A percentile compares a stretch with the other conserved stretches of the same genome.
These are phyloP conservation scores for Candida tammaniensis DNA, from an alignment of 805 yeast species.

Conservation along the genomic window DNA sequence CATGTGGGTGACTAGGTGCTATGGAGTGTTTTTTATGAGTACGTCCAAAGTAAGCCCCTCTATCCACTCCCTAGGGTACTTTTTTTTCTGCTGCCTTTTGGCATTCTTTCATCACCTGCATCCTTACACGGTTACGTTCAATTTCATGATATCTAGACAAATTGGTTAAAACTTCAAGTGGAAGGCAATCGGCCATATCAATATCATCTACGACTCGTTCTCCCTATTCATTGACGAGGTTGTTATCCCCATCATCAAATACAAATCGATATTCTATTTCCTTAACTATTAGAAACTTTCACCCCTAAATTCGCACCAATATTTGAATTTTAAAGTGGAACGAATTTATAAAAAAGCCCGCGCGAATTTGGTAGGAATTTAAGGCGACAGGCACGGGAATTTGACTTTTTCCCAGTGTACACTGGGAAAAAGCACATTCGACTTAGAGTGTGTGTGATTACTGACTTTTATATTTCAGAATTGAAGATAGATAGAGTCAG, in stretches of 20 bases:
- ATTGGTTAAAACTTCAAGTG: conserved; percentile 5
- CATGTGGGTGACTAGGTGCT: too few species aligned
- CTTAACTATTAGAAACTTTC: conserved; percentile 2
- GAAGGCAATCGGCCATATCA: conserved; percentile 8
- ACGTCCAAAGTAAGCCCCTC: too few species aligned
- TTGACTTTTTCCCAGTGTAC: conserved; percentile 2
- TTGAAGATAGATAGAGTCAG: conserved; percentile 3
- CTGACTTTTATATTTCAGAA: conserved; percentile 2
- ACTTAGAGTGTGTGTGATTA: conserved; percentile 1
- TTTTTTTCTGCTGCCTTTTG: conserved; percentile 1
- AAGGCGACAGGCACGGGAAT: conserved; percentile 1
- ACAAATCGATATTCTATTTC: conserved; percentile 5
- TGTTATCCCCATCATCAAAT: conserved; percentile 6
- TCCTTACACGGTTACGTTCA: conserved; percentile 2
- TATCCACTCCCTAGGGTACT: too few species aligned
- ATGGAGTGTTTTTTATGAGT: too few species aligned
- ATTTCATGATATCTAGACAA: conserved; percentile 5
- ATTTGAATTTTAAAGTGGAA: conserved; percentile 1
- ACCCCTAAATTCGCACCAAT: conserved; percentile 3
- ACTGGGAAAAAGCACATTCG: too few species aligned
- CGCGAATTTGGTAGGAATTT: conserved; percentile 2
- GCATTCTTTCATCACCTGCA: conserved; percentile 3
- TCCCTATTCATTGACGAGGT: conserved; percentile 4
- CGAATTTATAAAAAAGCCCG: conserved; percentile 1
- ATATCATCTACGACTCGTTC: conserved; percentile 6